Base-by-base conservation (phyloP, 805 yeast genomes). In the Barnettozyma salicaria region DNA sequence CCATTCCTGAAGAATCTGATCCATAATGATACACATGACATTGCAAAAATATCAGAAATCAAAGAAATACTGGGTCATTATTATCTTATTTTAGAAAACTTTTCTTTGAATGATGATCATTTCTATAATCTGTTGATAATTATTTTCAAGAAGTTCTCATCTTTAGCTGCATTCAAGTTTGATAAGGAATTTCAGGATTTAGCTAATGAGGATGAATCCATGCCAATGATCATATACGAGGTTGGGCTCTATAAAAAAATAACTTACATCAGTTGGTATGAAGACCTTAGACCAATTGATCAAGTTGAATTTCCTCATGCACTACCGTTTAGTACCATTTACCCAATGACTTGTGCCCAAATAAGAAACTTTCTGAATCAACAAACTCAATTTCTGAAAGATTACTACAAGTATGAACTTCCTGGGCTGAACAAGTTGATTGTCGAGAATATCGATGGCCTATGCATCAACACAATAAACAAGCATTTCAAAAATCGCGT, bases 281-380 rank as follows among this genome's bases (percentile, higher is more conserved):
- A 70, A 34, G 72, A 73, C 4, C 71, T 65, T 37, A 71, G 71
- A 12, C 54, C 63, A 2, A 71, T 74, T 2, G 41, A 47, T 12
- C 40, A 43, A 12, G 40, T 55, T 6, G 29, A 42, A 7, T 74
- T 74, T 40, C 81, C 86, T 2, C 67, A 77, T 42, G 75, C 80
- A 0, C 61, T 90, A 36, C 97, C 97, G 12, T 92, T 90, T 53
- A 85, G 96, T 36, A 82, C 84, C 39, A 77, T 87, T 42, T 89
- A 87, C 52, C 89, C 95, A 19, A 81, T 86, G 62, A 76, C 87
- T 22, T 90, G 97, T 59, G 74, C 86, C 18, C 78, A 84, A 25
- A 59, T 85, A 14, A 70, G 86, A 37, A 70, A 76, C 13, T 76
- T 83, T 27, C 70, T 89, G 16, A 68, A 73, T 20, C 76, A 76